Evolutionary conservation across 2,329 filamentous ascomycete genomes (phyloP).

Genomic region (Byssoonygena ceratinophila): DNA sequence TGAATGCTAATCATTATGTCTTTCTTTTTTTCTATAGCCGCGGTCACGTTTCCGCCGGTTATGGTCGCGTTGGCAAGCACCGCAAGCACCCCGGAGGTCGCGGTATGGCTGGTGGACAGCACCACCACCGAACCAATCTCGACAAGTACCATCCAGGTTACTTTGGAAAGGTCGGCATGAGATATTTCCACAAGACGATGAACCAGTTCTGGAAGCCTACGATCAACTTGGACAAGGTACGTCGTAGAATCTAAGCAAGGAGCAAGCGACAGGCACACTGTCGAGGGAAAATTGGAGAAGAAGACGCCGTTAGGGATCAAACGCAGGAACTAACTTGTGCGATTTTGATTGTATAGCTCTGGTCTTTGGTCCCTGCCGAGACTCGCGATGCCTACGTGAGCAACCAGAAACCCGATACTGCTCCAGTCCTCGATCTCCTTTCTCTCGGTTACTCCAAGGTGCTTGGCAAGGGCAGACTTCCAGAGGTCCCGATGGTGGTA

Average conservation of each 20-base stretch:
- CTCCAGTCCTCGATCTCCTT: conserved; percentile 95
- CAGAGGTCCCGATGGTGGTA: conserved; percentile 85
- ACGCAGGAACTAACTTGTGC: not conserved
- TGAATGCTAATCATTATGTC: conserved; percentile 7
- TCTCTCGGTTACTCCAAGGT: conserved; percentile 97
- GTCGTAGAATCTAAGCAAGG: conserved; percentile 22
- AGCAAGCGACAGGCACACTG: not conserved
- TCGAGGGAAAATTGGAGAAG: not conserved
- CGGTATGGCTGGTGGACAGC: conserved; percentile 94
- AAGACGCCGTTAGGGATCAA: not conserved
- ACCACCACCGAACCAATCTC: conserved; percentile 92
- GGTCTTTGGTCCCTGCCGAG: conserved; percentile 87
- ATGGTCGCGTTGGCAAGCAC: conserved; percentile 98
- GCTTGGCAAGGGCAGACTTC: conserved; percentile 94
- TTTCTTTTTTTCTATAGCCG: conserved; percentile 47
- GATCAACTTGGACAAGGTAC: conserved; percentile 97
- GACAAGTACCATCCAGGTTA: conserved; percentile 97
- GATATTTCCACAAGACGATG: conserved; percentile 90
- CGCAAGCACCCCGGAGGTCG: conserved; percentile 75
- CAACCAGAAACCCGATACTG: conserved; percentile 69
- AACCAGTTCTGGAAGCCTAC: conserved; percentile 98
- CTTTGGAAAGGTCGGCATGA: conserved; percentile 95
- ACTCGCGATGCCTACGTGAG: conserved; percentile 84
- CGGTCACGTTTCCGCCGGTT: conserved; percentile 95
- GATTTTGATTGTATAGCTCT: conserved; percentile 52